phyloP scores from a whole-genome alignment of 2,329 filamentous ascomycete genomes.

The Pseudocercospora eumusae region DNA sequence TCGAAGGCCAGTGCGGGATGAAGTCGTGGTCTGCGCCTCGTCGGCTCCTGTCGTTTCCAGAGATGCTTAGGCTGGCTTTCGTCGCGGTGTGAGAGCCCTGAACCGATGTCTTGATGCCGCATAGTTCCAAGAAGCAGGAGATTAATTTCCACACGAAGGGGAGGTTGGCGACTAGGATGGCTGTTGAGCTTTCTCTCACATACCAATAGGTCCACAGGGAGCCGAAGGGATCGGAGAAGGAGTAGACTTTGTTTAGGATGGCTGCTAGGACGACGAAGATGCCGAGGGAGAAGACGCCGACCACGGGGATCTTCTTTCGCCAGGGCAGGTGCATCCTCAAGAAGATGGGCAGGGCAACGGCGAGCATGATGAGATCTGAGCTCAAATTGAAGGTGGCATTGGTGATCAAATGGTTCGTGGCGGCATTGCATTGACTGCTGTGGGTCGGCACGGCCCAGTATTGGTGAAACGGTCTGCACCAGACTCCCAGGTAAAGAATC shows the following conservation, averaged over 20 bases:
- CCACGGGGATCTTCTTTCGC: conserved; percentile 55
- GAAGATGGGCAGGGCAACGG: conserved; percentile 49
- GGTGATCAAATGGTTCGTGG: conserved; percentile 43
- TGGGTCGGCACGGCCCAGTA: conserved; percentile 41
- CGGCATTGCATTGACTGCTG: conserved; percentile 45
- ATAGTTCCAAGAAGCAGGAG: conserved; percentile 36
- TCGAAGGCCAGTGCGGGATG: conserved; percentile 1
- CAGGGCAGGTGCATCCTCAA: conserved; percentile 46
- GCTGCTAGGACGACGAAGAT: conserved; percentile 59
- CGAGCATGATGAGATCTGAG: conserved; percentile 50
- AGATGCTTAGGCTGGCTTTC: not conserved
- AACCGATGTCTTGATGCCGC: conserved; percentile 38
- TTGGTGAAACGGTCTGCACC: conserved; percentile 43
- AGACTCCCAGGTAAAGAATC: conserved; percentile 44
- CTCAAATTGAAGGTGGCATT: conserved; percentile 49
- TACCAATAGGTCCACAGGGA: conserved; percentile 62
- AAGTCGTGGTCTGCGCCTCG: conserved; percentile 4
- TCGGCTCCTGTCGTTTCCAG: not conserved
- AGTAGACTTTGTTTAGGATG: conserved; percentile 63
- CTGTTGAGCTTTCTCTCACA: conserved; percentile 60
- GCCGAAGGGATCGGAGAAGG: conserved; percentile 59
- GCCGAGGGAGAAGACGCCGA: conserved; percentile 59
- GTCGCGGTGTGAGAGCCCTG: not conserved
- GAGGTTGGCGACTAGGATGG: conserved; percentile 62
- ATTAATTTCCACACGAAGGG: conserved; percentile 60